A percentile compares a stretch with the other conserved stretches of the same genome.
phyloP scores from a whole-genome alignment of 2,329 filamentous ascomycete genomes.

The Exophiala xenobiotica region DNA sequence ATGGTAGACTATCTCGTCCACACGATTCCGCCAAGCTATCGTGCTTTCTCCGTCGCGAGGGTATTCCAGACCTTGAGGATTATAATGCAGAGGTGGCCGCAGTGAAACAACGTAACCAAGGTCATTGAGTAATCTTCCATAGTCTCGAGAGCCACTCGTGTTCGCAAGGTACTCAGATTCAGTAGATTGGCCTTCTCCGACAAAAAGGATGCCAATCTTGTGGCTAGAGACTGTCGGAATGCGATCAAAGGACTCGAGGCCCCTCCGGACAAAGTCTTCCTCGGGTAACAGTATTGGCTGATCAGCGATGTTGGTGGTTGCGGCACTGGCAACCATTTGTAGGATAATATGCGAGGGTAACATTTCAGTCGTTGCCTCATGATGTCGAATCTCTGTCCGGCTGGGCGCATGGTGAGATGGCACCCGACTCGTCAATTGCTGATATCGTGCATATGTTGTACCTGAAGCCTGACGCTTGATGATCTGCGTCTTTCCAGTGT shows the following conservation, averaged over 20 bases:
- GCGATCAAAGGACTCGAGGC: slow-evolving; percentile 78
- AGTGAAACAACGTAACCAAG: slow-evolving; percentile 80
- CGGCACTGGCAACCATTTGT: slow-evolving; percentile 45
- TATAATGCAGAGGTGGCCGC: slow-evolving; percentile 74
- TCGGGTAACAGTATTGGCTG: slow-evolving; percentile 75
- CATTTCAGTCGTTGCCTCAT: slow-evolving; percentile 39
- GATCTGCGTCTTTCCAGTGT: slow-evolving; percentile 49
- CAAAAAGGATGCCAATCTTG: slow-evolving; percentile 92
- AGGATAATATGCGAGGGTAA: slow-evolving; percentile 49
- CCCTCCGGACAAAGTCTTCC: slow-evolving; percentile 67
- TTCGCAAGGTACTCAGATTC: slow-evolving; percentile 87
- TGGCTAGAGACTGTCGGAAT: slow-evolving; percentile 90
- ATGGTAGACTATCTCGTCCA: slow-evolving; percentile 94
- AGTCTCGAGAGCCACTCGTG: slow-evolving; percentile 80
- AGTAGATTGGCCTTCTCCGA: slow-evolving; percentile 78
- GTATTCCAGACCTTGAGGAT: slow-evolving; percentile 86
- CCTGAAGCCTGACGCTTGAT: slow-evolving; percentile 53
- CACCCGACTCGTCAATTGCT: slow-evolving; percentile 47
- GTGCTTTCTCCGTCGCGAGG: slow-evolving; percentile 83
- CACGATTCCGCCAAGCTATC: slow-evolving; percentile 90
- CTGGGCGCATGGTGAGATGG: slow-evolving; percentile 46
- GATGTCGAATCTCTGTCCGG: slow-evolving; percentile 41
- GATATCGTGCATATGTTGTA: slow-evolving; percentile 50
- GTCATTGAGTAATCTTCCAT: slow-evolving; percentile 77
- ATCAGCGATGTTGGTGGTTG: slow-evolving; percentile 48